Evolutionary conservation across 768 basidiomycete genomes (phyloP), one percentile per base, ranked within the genome.

Genomic region (Tylopilus intermedius): DNA sequence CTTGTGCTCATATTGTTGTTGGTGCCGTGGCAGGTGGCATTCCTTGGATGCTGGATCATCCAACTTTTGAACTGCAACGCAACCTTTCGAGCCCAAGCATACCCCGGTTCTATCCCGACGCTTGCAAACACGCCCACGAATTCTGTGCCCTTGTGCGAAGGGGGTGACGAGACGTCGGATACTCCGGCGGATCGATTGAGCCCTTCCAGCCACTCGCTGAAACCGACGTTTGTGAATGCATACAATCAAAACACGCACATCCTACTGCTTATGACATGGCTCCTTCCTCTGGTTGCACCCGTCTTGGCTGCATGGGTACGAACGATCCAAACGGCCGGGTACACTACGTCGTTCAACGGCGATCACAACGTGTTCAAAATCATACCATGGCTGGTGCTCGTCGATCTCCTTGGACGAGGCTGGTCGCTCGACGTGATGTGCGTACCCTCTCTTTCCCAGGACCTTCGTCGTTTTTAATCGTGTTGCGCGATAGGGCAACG

Each of bases 1-100:
- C 76, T 85, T 47, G 57, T 78, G 14, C 70, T 85, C n/a, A 83
- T 94, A 37, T 79, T 86, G 53, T 57, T 89, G 37, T 71, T 93
- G 48, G 74, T 94, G n/a, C 94, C 94, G 0, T 92, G 90, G 82
- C 94, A 96, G 69, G 88, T 94, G 9, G 92, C 88, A 5, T 94
- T 88, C 69, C 76, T 95, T 22, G 84, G 89, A 18, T 84, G 84
- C 58, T 90, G 90, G 83, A 54, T 84, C n/a, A 81, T 88, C 47
- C 90, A 92, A 54, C 71, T 90, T 42, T 72, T 80, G 60, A 84
- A 81, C 35, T 90, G 86, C 58, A 77, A 77, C 15, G 71, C 66
- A 35, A 48, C 58, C 33, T 39, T 41, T 39, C 52, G 59, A 46
- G 38, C 50, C 30, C 57, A 56, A 30, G 26, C 42, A 7, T 58